These are phyloP conservation scores for Wickerhamomyces alni DNA, from an alignment of 805 yeast species.

Conservation along the genomic window DNA sequence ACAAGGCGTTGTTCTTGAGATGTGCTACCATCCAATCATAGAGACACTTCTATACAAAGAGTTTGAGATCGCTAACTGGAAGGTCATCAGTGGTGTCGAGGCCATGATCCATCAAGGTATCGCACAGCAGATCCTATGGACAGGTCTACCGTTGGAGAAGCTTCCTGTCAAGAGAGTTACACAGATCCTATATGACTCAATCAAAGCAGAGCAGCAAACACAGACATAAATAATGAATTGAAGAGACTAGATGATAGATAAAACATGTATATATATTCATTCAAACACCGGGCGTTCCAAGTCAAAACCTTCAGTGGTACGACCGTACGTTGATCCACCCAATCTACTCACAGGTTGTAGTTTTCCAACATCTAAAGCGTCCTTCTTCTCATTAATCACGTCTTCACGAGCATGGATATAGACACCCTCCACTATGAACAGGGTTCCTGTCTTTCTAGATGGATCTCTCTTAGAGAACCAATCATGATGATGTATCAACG, in stretches of 20 bases:
- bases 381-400: constrained; percentile 34
- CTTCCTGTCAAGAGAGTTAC: constrained; percentile 15
- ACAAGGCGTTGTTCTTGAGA: constrained; percentile 20
- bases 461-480: constrained; percentile 38
- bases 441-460: constrained; percentile 28
- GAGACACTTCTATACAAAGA: constrained; percentile 16
- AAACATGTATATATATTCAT: not conserved
- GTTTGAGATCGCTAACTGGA: constrained; percentile 13
- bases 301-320: constrained; percentile 35
- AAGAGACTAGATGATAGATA: no score
- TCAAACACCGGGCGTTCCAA: not conserved
- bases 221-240: no score
- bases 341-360: constrained; percentile 50
- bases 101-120: constrained; percentile 24
- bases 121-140: constrained; percentile 22
- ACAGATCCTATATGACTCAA: constrained; percentile 3
- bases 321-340: constrained; percentile 44
- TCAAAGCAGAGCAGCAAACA: constrained; percentile 2
- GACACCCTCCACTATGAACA: constrained; percentile 48
- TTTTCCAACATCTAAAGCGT: constrained; percentile 37
- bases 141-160: constrained; percentile 15
- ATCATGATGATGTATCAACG: constrained; percentile 37
- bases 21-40: constrained; percentile 22
- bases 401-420: constrained; percentile 55
- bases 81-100: constrained; percentile 21